Evolutionary conservation across 208 protist species (phyloP), one percentile per base, ranked within the genome.

Genomic region (Crithidia brevicula): DNA sequence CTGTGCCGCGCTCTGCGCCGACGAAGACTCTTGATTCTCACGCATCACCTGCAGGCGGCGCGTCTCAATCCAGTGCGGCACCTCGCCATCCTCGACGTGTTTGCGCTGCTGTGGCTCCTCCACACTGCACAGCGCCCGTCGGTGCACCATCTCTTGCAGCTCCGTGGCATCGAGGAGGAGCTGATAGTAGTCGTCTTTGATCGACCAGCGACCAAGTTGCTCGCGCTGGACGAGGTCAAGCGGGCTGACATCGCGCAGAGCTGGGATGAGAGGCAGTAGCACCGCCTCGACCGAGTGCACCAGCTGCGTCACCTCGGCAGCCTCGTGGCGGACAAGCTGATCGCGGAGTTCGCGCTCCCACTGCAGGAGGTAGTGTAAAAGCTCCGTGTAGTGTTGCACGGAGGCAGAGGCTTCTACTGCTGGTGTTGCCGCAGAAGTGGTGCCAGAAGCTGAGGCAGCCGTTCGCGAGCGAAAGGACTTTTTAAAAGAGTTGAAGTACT

Each of bases 71-170:
- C 69, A 74, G 60, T 74, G 30, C 38, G 51, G 52, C 23, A 62
- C 51, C 45, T 74, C 69, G 7, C 30, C 33, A 15, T 68, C 23
- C 20, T 53, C 34, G 23, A 74, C 52, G 8, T 18, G 43, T 45
- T 33, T 67, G 27, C 69, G 69, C 28, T 40, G 20, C 50, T 42
- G 51, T 43, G 69, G 69, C 60, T 74, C 69, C 45, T 45, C 42
- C 4, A 22, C 25, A 15, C 43, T 38, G 34, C 58, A 58, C 18
- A 67, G 23, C 23, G 42, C 36, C 16, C 69, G 69, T 27, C 69
- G 69, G 43, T 74, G 69, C 50, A 74, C 52, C 25, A 68, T 49
- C 42, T 74, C 69, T 43, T 63, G 69, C 60, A 74, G 20, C 31
- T 67, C 49, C 53, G 43, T 49, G 13, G 49, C 43, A 8, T 63